Percentiles rank a stretch among this genome's conserved stretches.
Evolutionary conservation across 441 rosid species (phyloP).

Genomic region (Metrosideros polymorpha): DNA sequence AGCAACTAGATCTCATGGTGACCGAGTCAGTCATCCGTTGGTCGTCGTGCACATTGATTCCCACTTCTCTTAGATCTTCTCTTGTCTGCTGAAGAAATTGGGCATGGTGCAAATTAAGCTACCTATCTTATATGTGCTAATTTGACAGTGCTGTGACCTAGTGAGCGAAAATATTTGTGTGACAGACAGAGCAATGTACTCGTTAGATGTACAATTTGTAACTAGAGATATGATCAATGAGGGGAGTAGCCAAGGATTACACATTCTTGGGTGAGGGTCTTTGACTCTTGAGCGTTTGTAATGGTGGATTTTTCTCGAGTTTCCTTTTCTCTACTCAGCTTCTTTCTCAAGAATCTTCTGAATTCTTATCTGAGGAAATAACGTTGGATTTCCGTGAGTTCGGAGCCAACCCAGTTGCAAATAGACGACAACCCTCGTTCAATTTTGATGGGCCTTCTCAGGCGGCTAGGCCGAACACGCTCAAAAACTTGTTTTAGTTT

Average conservation of each 20-base stretch:
- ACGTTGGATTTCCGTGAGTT: conserved; percentile 4
- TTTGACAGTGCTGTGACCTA: not conserved
- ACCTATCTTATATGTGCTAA: not conserved
- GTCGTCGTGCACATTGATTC: conserved; percentile 56
- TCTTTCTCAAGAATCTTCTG: not conserved
- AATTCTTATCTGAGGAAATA: not conserved
- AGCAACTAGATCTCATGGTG: conserved; percentile 35
- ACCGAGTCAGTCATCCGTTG: conserved; percentile 58
- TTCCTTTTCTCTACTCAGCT: not conserved
- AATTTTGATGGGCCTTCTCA: not conserved
- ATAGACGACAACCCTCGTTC: not conserved
- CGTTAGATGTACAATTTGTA: not conserved
- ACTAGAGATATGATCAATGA: not conserved
- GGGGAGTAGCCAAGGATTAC: not conserved
- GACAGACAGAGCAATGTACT: not conserved
- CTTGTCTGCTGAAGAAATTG: conserved; percentile 37
- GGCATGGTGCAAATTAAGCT: not conserved
- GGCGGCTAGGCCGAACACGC: not conserved
- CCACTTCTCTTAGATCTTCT: conserved; percentile 44
- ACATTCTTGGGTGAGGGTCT: not conserved
- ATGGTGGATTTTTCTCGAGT: not conserved
- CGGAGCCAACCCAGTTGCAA: conserved; percentile 5
- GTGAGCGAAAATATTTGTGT: not conserved
- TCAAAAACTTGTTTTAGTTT: not conserved
- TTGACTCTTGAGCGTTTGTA: not conserved